Conservation (phyloP, 768 basidiomycete species). For the Lactarius sanguifluus region DNA sequence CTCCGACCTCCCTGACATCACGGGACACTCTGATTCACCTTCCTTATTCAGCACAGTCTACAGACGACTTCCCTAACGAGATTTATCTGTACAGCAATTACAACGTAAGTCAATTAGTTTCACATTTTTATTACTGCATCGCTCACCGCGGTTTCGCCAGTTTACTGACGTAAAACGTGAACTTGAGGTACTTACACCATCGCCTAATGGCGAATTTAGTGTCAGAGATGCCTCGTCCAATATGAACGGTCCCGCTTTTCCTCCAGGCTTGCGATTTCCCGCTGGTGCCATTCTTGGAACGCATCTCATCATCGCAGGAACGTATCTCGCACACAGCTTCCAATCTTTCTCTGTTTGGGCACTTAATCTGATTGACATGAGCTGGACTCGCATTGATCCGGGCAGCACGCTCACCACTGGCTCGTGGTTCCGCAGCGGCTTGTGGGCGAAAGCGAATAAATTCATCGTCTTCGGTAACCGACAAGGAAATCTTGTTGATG, state of each 20-base stretch:
- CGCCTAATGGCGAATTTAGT: constrained; percentile 70
- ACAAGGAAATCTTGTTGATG: constrained; percentile 83
- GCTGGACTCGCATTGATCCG: constrained; percentile 86
- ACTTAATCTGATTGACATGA: constrained; percentile 78
- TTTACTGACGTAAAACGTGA: constrained; percentile 96
- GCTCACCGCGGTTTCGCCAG: constrained; percentile 40
- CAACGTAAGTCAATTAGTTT: constrained; percentile 58
- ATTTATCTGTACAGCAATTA: constrained; percentile 95
- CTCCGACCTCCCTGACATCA: constrained; percentile 51
- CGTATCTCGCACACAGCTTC: constrained; percentile 90
- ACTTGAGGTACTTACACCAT: constrained; percentile 86
- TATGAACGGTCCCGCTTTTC: constrained; percentile 81
- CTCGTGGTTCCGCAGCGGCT: constrained; percentile 92
- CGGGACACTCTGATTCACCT: constrained; percentile 65
- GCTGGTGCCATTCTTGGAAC: constrained; percentile 90
- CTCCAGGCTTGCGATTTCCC: constrained; percentile 95
- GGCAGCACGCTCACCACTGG: constrained; percentile 83
- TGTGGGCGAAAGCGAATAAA: constrained; percentile 82
- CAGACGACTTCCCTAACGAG: constrained; percentile 76
- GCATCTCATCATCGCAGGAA: constrained; percentile 91
- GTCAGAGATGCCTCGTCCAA: constrained; percentile 76
- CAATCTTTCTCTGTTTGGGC: constrained; percentile 98
- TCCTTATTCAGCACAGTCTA: constrained; percentile 73
- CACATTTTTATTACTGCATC: constrained; percentile 11
- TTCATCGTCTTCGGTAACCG: constrained; percentile 91